phyloP scores from a whole-genome alignment of 768 basidiomycete genomes.

The Tylopilus plumbeoviolaceoides region DNA sequence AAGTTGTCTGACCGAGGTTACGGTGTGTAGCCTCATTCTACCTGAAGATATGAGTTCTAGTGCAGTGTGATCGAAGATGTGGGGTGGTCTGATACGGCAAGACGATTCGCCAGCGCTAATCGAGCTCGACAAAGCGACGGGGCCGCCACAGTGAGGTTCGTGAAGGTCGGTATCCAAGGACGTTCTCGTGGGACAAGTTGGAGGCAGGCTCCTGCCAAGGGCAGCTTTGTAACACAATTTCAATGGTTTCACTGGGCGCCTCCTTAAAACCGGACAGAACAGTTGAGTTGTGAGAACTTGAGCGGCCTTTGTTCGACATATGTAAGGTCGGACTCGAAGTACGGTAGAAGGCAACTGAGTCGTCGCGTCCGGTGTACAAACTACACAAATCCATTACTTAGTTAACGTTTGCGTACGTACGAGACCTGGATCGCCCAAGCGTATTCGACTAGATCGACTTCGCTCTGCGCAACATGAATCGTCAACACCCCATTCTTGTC shows the following conservation, averaged over 20 bases:
- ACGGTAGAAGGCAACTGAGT: no score
- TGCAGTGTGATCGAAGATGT: neutral
- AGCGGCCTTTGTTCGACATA: no score
- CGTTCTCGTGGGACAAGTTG: neutral
- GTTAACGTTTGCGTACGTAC: no score
- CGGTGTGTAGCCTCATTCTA: neutral
- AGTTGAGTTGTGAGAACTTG: no score
- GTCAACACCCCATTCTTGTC: slow-evolving; percentile 26
- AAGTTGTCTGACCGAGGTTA: neutral
- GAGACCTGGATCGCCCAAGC: no score
- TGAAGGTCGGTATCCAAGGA: neutral
- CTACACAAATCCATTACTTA: neutral
- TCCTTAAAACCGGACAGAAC: no score
- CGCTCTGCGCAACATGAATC: slow-evolving; percentile 20
- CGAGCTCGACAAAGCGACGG: neutral
- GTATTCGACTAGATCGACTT: slow-evolving; percentile 6
- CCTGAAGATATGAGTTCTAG: neutral
- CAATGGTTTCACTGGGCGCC: no score
- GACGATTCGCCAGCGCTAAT: neutral
- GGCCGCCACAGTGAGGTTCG: neutral
- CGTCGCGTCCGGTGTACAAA: no score
- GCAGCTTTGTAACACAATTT: no score
- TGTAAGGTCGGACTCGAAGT: no score
- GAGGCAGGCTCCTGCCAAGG: no score
- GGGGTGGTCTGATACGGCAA: neutral